Conservation (phyloP, 2,329 filamentous ascomycete genomes). For the Epichloe sibirici region DNA sequence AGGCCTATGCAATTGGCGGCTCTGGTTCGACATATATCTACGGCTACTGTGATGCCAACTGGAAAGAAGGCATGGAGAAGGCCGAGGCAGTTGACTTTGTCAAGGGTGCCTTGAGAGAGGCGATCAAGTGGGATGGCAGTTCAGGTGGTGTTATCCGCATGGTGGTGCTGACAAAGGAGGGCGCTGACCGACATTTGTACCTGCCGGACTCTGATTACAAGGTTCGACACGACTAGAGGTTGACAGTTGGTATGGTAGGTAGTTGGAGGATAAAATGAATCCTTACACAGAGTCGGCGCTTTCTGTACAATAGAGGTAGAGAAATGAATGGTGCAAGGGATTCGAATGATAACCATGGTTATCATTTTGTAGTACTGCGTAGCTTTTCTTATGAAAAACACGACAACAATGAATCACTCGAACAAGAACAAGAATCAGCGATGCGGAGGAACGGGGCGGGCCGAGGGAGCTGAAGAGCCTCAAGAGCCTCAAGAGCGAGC, state of each 20-base stretch:
- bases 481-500: not conserved
- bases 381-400: not conserved
- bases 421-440: not conserved
- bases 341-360: not conserved
- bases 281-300: not conserved
- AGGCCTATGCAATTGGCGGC: slow-evolving; percentile 87
- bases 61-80: slow-evolving; percentile 91
- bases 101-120: slow-evolving; percentile 80
- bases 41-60: slow-evolving; percentile 94
- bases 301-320: slow-evolving; percentile 4
- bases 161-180: slow-evolving; percentile 85
- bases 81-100: slow-evolving; percentile 84
- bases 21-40: slow-evolving; percentile 99
- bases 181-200: slow-evolving; percentile 88
- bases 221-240: slow-evolving; percentile 50
- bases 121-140: slow-evolving; percentile 99
- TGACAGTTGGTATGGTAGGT: slow-evolving; percentile 7
- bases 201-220: slow-evolving; percentile 84
- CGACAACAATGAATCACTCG: not conserved
- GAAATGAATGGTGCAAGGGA: not conserved
- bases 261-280: slow-evolving; percentile 1
- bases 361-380: not conserved
- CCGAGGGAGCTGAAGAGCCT: not conserved
- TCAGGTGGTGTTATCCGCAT: slow-evolving; percentile 96
- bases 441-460: not conserved